A percentile compares a stretch with the other conserved stretches of the same genome.
phyloP scores from a whole-genome alignment of 2,329 filamentous ascomycete species.

The Alternaria incomplexa region DNA sequence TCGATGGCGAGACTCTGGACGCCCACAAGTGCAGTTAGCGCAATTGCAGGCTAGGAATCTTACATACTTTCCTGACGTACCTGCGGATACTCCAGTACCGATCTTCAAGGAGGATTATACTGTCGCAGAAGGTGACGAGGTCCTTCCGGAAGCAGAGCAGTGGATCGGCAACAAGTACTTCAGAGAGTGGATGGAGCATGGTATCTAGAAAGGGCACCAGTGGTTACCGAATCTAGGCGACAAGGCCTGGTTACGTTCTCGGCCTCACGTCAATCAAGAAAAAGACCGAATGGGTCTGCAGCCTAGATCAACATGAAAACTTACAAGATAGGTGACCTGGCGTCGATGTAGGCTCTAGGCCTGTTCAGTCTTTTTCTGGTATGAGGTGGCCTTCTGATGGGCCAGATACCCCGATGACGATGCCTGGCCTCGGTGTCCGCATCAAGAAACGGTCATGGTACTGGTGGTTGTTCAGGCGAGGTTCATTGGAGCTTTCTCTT shows the following conservation, averaged over 20 bases:
- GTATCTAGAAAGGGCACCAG: neutral
- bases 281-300: too few relatives aligned
- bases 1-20: too few relatives aligned
- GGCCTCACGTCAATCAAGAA: too few relatives aligned
- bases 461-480: neutral
- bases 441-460: neutral
- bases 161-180: neutral
- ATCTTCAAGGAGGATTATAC: neutral
- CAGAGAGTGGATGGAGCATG: neutral
- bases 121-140: neutral
- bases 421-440: too few relatives aligned
- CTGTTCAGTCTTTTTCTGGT: too few relatives aligned
- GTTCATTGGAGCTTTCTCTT: neutral
- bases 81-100: neutral
- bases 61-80: neutral
- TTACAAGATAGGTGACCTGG: too few relatives aligned
- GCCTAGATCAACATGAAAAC: too few relatives aligned
- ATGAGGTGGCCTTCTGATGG: too few relatives aligned
- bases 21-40: neutral
- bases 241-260: neutral
- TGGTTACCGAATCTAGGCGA: neutral
- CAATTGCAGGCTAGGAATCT: neutral
- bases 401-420: too few relatives aligned
- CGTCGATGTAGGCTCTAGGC: too few relatives aligned
- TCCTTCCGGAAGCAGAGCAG: neutral